Percentiles rank a stretch among this genome's conserved stretches.
phyloP scores from a whole-genome alignment of 1,284 basidiomycete species.

The Microbotryum silenes-acaulis region DNA sequence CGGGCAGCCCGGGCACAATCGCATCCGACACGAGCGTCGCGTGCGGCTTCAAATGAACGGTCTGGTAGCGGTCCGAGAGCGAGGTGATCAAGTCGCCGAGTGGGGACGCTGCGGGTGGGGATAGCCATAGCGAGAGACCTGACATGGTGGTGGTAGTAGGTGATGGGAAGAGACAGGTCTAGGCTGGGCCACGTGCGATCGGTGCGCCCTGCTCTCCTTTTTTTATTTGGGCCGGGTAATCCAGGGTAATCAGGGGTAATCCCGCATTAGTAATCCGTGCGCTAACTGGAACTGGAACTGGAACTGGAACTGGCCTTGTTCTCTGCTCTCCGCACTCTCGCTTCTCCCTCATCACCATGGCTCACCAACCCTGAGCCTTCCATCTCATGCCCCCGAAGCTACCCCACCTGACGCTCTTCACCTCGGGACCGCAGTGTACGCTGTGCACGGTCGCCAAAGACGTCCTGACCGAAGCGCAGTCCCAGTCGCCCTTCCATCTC shows the following conservation, averaged over 20 bases:
- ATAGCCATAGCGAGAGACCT: slow-evolving; percentile 14
- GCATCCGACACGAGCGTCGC: slow-evolving; percentile 12
- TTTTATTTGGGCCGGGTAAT: too few species aligned
- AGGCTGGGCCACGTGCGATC: too few species aligned
- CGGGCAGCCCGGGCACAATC: background rate
- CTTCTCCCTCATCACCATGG: too few species aligned
- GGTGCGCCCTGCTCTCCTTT: too few species aligned
- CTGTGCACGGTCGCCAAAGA: slow-evolving; percentile 34
- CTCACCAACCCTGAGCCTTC: too few species aligned
- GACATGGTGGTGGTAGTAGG: background rate
- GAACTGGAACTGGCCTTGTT: too few species aligned
- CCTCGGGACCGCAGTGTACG: slow-evolving; percentile 22
- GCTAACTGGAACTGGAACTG: too few species aligned
- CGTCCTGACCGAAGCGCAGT: slow-evolving; percentile 20
- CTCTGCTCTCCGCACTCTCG: too few species aligned
- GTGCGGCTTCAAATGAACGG: slow-evolving; percentile 6
- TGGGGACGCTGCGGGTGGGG: background rate
- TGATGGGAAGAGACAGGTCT: background rate
- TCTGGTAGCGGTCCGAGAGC: slow-evolving; percentile 1
- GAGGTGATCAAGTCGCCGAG: background rate
- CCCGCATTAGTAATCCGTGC: too few species aligned
- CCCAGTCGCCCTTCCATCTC: slow-evolving; percentile 26
- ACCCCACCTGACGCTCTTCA: slow-evolving; percentile 32
- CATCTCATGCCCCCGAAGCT: slow-evolving; percentile 1
- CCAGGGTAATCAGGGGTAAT: too few species aligned